Conservation (phyloP, 345 rosid species). For the Raphanus raphanistrum region DNA sequence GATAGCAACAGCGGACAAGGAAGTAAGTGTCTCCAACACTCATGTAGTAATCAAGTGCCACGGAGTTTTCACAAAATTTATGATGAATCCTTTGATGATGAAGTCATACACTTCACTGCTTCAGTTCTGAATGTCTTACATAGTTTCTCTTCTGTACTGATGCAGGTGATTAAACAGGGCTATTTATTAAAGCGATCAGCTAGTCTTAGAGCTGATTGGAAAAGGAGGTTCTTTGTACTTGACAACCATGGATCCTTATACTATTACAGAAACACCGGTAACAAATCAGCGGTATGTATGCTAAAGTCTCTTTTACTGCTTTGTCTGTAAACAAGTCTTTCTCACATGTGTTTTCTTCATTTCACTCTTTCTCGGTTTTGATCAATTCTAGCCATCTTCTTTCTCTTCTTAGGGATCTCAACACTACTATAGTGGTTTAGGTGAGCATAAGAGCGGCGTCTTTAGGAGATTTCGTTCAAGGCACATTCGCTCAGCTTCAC, state of each 20-base stretch:
- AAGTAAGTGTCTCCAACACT: constrained; percentile 48
- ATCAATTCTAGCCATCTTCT: background rate
- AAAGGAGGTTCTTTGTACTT: constrained; percentile 85
- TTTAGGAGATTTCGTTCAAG: constrained; percentile 79
- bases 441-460: constrained; percentile 59
- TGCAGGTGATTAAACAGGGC: constrained; percentile 70
- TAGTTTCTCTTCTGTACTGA: constrained; percentile 32
- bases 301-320: background rate
- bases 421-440: constrained; percentile 56
- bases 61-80: background rate
- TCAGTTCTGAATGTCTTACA: background rate
- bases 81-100: background rate
- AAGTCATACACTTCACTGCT: background rate
- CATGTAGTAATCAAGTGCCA: constrained; percentile 1
- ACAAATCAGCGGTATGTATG: constrained; percentile 56
- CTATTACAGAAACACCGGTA: constrained; percentile 68
- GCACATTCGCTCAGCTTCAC: constrained; percentile 58
- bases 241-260: constrained; percentile 75
- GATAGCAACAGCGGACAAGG: constrained; percentile 56
- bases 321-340: background rate
- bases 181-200: constrained; percentile 79
- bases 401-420: constrained; percentile 55
- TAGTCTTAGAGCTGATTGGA: constrained; percentile 73
- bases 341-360: constrained; percentile 2
- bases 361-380: background rate